Conservation (phyloP, 2,329 filamentous ascomycete species). For the Epicoccum nigrum region DNA sequence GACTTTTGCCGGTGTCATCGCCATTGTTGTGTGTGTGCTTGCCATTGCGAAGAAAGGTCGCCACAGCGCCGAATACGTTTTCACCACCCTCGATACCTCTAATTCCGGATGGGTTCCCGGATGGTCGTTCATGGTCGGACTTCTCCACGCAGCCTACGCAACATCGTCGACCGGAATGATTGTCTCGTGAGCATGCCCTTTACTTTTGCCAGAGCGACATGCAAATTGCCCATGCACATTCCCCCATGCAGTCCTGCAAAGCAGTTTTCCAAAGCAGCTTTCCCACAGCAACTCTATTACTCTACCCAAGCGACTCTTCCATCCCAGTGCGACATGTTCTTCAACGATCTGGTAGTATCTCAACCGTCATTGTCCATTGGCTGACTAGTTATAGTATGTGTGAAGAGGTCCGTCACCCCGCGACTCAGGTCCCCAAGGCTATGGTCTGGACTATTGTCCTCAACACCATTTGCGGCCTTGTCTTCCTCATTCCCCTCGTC, state of each 20-base stretch:
- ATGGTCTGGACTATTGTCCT: slow-evolving; percentile 71
- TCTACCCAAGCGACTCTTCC: slow-evolving; percentile 22
- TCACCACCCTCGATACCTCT: slow-evolving; percentile 68
- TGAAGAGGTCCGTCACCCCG: slow-evolving; percentile 71
- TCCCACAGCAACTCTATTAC: slow-evolving; percentile 20
- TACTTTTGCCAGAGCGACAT: slow-evolving; percentile 41
- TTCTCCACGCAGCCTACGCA: slow-evolving; percentile 74
- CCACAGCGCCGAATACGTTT: slow-evolving; percentile 66
- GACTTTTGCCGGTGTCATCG: slow-evolving; percentile 74
- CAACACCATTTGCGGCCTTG: slow-evolving; percentile 69
- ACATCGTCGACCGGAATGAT: slow-evolving; percentile 82
- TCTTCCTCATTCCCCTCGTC: slow-evolving; percentile 71
- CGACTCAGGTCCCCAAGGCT: slow-evolving; percentile 72
- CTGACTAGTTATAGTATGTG: slow-evolving; percentile 65
- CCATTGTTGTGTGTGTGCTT: slow-evolving; percentile 67
- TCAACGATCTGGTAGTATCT: slow-evolving; percentile 24
- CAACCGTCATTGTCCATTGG: slow-evolving; percentile 18
- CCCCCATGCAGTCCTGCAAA: slow-evolving; percentile 29
- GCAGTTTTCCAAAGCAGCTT: slow-evolving; percentile 29
- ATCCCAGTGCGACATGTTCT: slow-evolving; percentile 27
- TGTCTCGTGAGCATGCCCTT: slow-evolving; percentile 65
- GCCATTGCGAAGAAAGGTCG: slow-evolving; percentile 73
- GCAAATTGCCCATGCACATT: slow-evolving; percentile 19
- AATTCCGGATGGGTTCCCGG: slow-evolving; percentile 72
- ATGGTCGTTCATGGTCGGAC: slow-evolving; percentile 76